These are phyloP conservation scores for Erodium texanum DNA, from an alignment of 441 rosid genomes.

Conservation along the genomic window DNA sequence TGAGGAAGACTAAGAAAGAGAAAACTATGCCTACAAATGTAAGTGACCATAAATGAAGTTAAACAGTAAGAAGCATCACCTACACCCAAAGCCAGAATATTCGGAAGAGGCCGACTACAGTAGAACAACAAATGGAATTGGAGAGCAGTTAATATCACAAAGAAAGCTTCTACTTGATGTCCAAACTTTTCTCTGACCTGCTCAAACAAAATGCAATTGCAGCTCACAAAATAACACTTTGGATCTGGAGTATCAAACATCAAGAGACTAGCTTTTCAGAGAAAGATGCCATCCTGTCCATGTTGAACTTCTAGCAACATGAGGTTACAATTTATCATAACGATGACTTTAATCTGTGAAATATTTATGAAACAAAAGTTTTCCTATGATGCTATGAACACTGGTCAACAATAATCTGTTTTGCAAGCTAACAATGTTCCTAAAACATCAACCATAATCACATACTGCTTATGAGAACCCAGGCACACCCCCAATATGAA, in stretches of 20 bases:
- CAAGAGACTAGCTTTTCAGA: slow-evolving; percentile 4
- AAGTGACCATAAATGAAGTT: slow-evolving; percentile 15
- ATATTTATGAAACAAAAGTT: background rate
- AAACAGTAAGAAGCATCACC: slow-evolving; percentile 43
- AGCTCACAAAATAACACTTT: background rate
- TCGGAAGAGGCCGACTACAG: slow-evolving; percentile 89
- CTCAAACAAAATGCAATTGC: slow-evolving; percentile 17
- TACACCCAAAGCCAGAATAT: slow-evolving; percentile 68
- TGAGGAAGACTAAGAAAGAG: background rate
- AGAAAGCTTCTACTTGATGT: slow-evolving; percentile 83
- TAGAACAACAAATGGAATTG: slow-evolving; percentile 94
- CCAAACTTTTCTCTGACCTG: slow-evolving; percentile 82
- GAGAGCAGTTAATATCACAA: slow-evolving; percentile 60
- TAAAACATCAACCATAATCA: background rate
- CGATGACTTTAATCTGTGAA: background rate
- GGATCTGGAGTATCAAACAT: slow-evolving; percentile 6
- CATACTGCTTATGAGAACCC: background rate
- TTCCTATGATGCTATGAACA: background rate
- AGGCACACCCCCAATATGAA: background rate
- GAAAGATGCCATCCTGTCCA: background rate
- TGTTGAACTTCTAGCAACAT: background rate
- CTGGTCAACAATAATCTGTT: background rate
- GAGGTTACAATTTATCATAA: background rate
- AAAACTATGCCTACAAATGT: background rate
- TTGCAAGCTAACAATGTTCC: background rate